Evolutionary conservation across 768 basidiomycete species (phyloP).

Genomic region (Boletus insuetus): DNA sequence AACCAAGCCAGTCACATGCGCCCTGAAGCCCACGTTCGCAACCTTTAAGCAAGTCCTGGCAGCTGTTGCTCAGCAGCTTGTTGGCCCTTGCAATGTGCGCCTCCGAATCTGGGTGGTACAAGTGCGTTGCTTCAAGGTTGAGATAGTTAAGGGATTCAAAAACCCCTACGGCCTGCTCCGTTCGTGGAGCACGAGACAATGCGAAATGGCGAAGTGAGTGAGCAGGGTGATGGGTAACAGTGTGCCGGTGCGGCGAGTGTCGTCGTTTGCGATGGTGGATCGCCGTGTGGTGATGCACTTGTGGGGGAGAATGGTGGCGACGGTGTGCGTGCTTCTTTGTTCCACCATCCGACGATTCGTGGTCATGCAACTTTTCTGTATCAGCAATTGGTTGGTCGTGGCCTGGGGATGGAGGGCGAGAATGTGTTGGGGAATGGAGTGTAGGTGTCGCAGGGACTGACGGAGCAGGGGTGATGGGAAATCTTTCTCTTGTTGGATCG

Average conservation of each 20-base stretch:
- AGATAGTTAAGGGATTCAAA: constrained; percentile 72
- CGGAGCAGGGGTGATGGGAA: constrained; percentile 46
- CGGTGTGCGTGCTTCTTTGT: neutral
- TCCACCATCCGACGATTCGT: neutral
- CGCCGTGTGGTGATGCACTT: constrained; percentile 2
- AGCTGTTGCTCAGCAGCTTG: constrained; percentile 48
- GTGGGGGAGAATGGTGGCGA: constrained; percentile 1
- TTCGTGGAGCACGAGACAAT: constrained; percentile 28
- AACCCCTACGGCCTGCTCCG: constrained; percentile 63
- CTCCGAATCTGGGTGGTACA: constrained; percentile 47
- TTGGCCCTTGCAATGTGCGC: constrained; percentile 42
- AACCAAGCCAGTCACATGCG: constrained; percentile 50
- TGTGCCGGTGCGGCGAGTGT: constrained; percentile 6
- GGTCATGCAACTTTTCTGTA: neutral
- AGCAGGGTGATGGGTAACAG: constrained; percentile 22
- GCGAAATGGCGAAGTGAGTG: constrained; percentile 41
- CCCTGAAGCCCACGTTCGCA: constrained; percentile 41
- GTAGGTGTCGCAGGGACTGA: constrained; percentile 37
- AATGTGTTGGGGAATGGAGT: constrained; percentile 28
- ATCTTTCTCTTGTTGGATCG: constrained; percentile 57
- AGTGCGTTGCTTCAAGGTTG: constrained; percentile 56
- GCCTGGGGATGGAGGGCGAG: constrained; percentile 32
- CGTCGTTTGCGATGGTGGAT: constrained; percentile 2
- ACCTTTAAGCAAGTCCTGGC: constrained; percentile 47
- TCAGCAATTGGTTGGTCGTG: neutral